Conservation (phyloP, 176 grass and related monocot species). For the Oryza nivara region DNA sequence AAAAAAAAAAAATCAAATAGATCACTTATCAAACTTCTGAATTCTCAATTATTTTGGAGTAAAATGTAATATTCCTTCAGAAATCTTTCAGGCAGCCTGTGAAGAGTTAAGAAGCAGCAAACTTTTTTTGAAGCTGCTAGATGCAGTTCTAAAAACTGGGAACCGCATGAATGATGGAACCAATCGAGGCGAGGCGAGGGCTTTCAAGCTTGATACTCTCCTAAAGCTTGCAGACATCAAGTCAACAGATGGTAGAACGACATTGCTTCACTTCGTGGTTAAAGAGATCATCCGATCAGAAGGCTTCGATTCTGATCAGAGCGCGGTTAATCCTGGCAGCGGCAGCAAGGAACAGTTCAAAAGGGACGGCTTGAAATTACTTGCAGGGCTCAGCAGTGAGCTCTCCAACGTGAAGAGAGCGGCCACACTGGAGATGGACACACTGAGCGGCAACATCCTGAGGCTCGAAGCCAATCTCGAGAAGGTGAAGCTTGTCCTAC, state of each 20-base stretch:
- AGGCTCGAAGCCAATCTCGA: slow-evolving; percentile 58
- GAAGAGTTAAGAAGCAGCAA: slow-evolving; percentile 79
- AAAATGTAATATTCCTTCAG: slow-evolving; percentile 58
- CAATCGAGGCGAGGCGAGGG: slow-evolving; percentile 49
- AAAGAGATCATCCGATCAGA: slow-evolving; percentile 78
- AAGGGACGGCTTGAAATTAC: slow-evolving; percentile 57
- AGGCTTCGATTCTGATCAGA: slow-evolving; percentile 43
- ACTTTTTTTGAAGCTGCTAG: slow-evolving; percentile 68
- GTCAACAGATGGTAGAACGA: slow-evolving; percentile 62
- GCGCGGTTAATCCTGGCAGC: slow-evolving; percentile 27
- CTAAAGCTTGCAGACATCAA: slow-evolving; percentile 72
- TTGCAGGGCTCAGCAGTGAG: slow-evolving; percentile 64
- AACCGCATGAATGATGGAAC: slow-evolving; percentile 68
- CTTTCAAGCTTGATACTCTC: slow-evolving; percentile 71
- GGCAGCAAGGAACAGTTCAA: slow-evolving; percentile 71
- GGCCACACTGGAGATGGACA: slow-evolving; percentile 61
- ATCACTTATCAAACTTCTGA: not conserved
- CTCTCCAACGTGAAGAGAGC: slow-evolving; percentile 80
- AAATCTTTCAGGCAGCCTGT: slow-evolving; percentile 75
- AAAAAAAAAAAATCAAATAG: not conserved
- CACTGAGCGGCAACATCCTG: slow-evolving; percentile 40
- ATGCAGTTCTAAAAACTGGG: slow-evolving; percentile 62
- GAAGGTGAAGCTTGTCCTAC: slow-evolving; percentile 60
- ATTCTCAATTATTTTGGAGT: slow-evolving; percentile 2
- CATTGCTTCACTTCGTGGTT: slow-evolving; percentile 78